phyloP scores from a whole-genome alignment of 1,139 yeast species.

The Magnusiomyces ingens region DNA sequence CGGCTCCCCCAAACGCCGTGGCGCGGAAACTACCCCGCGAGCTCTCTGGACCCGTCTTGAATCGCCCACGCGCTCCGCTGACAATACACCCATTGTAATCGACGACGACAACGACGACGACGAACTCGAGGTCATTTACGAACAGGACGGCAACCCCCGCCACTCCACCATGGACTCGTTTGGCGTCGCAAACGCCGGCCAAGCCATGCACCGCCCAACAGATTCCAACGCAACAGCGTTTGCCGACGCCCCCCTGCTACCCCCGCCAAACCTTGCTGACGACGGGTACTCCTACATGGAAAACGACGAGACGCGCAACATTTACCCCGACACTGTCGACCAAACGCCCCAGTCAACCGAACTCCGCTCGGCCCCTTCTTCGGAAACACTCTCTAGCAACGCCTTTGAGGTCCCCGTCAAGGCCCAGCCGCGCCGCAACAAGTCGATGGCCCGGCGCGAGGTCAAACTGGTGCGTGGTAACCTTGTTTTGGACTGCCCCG shows the following conservation, averaged over 20 bases:
- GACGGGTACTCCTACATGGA: conserved; percentile 26
- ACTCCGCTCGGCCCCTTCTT: conserved; percentile 20
- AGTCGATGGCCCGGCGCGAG: conserved; percentile 50
- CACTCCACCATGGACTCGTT: background rate
- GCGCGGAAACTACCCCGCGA: conserved; percentile 15
- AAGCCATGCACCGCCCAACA: background rate
- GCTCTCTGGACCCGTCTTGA: conserved; percentile 29
- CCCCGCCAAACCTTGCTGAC: conserved; percentile 24
- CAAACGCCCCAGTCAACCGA: conserved; percentile 13
- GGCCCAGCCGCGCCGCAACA: conserved; percentile 55
- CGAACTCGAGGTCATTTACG: conserved; percentile 1
- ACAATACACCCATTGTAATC: conserved; percentile 23
- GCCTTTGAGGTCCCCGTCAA: conserved; percentile 36
- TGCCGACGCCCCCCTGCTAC: background rate
- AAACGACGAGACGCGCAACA: conserved; percentile 23
- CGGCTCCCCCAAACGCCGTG: conserved; percentile 9
- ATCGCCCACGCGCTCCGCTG: conserved; percentile 23
- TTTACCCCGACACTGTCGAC: background rate
- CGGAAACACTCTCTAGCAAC: conserved; percentile 26
- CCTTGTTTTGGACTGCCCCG: conserved; percentile 84
- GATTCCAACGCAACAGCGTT: background rate
- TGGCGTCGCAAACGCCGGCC: background rate
- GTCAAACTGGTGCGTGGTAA: conserved; percentile 70
- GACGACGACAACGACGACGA: conserved; percentile 15
- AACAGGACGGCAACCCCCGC: conserved; percentile 1